Evolutionary conservation across 352 stramenopile genomes (phyloP), one percentile per base, ranked within the genome.

Genomic region (Globisporangium parvum): DNA sequence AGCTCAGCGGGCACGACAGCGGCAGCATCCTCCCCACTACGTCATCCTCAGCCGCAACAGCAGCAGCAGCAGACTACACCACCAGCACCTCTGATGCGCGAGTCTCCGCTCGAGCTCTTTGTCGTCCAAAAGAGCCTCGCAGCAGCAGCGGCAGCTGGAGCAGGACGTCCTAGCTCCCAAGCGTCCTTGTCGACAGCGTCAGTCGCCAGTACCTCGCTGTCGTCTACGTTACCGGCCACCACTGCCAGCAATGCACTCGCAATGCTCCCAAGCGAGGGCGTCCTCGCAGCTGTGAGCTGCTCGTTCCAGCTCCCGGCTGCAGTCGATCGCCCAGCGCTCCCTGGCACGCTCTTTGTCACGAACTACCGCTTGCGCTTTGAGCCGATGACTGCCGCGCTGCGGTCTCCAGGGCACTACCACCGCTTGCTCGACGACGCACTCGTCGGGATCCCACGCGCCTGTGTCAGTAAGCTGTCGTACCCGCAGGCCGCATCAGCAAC

Each of bases 321-420:
- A 0, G 48, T 90, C 0, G 42, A 41, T 6, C 66, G 88, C 2
- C 76, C 71, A 4, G 60, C 70, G 18, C 62, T 94, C 8, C 72
- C 77, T 2, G 82, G 81, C 0, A 74, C 63, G 46, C 71, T 94
- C 26, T 63, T 75, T 39, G 68, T 94, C 20, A 85, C 85, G 41
- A 85, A 61, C 60, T 94, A 76, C 51, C 66, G 85, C 0, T 70
- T 94, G 21, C 78, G 72, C 23, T 92, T 92, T 44, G 80, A 91
- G 53, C 85, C 85, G 0, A 55, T 68, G 31, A 87, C 66, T 41
- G 46, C 65, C 0, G 71, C 77, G 2, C 50, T 88, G 31, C 63
- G 71, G 45, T 56, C 60, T 0, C 59, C 53, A 6, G 80, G 77
- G 5, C 65, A 71, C 1, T 78, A 86, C 52, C 78, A 90, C 45